Evolutionary conservation across 2,329 filamentous ascomycete genomes (phyloP).

Genomic region (Penicillium rolfsii): DNA sequence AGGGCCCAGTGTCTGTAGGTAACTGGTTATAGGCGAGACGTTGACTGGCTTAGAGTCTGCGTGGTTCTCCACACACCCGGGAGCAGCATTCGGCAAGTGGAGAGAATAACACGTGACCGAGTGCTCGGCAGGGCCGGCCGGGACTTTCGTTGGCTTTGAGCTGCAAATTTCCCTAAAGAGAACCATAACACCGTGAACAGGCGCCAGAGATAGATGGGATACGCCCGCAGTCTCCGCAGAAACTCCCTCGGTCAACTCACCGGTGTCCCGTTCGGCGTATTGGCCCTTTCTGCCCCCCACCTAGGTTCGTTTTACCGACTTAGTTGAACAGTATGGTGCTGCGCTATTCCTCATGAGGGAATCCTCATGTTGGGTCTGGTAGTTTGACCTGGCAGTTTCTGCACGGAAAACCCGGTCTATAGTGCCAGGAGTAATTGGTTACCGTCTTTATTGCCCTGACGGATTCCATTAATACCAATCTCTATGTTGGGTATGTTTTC

Average conservation of each 20-base stretch:
- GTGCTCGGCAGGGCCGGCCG: constrained; percentile 28
- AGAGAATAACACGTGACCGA: constrained; percentile 31
- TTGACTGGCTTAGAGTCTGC: not conserved
- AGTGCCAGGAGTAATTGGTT: constrained; percentile 7
- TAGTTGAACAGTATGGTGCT: not conserved
- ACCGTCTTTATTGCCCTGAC: not conserved
- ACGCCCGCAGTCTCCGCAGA: not conserved
- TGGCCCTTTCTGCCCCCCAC: constrained; percentile 3
- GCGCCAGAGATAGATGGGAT: not conserved
- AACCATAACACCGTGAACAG: not conserved
- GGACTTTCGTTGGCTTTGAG: constrained; percentile 23
- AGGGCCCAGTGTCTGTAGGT: constrained; percentile 8
- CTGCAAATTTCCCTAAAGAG: not conserved
- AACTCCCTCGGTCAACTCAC: not conserved
- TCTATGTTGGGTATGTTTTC: not conserved
- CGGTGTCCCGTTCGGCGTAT: constrained; percentile 15
- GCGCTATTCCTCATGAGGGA: constrained; percentile 7
- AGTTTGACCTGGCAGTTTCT: constrained; percentile 24
- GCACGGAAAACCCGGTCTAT: constrained; percentile 12
- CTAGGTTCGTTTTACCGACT: constrained; percentile 9
- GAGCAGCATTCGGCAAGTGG: constrained; percentile 38
- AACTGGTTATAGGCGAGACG: not conserved
- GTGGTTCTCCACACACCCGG: constrained; percentile 20
- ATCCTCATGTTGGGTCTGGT: constrained; percentile 10
- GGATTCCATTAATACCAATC: not conserved